Conservation (phyloP, 2,329 filamentous ascomycete species). For the Cylindrodendrum hubeiense region DNA sequence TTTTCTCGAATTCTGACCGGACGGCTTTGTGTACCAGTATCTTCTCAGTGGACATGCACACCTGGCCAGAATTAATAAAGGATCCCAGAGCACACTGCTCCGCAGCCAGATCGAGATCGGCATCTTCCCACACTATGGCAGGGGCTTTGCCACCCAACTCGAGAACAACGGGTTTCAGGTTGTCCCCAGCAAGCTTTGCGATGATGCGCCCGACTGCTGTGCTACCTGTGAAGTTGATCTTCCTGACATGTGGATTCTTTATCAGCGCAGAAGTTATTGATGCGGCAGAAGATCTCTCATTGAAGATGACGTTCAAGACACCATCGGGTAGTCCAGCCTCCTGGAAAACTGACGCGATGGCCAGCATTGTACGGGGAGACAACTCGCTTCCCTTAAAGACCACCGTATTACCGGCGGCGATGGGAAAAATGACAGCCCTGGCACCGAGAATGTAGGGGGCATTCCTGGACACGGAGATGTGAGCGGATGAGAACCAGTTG, state of each 20-base stretch:
- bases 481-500: neutral
- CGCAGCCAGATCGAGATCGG: conserved; percentile 80
- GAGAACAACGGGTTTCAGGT: conserved; percentile 83
- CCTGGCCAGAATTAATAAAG: conserved; percentile 81
- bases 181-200: conserved; percentile 74
- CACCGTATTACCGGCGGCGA: conserved; percentile 83
- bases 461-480: conserved; percentile 57
- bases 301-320: conserved; percentile 78
- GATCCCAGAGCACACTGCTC: conserved; percentile 75
- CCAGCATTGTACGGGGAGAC: conserved; percentile 73
- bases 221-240: conserved; percentile 89
- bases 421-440: conserved; percentile 69
- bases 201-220: conserved; percentile 81
- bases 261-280: conserved; percentile 77
- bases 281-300: conserved; percentile 74
- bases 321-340: conserved; percentile 83
- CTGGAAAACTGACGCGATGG: conserved; percentile 72
- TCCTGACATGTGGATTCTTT: conserved; percentile 74
- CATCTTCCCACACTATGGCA: conserved; percentile 84
- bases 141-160: conserved; percentile 88
- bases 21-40: conserved; percentile 70
- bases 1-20: conserved; percentile 59
- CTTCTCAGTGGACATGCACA: conserved; percentile 88
- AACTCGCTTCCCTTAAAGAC: conserved; percentile 80
- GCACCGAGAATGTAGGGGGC: conserved; percentile 67